phyloP scores from a whole-genome alignment of 1,284 basidiomycete genomes.

The Marasmius sp. region DNA sequence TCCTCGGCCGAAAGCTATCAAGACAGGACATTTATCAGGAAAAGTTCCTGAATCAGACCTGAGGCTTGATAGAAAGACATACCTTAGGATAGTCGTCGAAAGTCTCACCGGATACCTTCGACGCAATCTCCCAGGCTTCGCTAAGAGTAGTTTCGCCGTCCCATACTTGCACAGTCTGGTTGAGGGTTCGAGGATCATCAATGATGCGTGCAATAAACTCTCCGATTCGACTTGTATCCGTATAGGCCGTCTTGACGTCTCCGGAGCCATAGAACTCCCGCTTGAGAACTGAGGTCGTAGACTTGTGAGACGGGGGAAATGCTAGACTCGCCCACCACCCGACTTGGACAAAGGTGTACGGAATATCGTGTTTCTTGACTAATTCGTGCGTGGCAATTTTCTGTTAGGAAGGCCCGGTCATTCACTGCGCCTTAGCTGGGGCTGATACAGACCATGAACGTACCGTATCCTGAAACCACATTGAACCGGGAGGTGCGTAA shows the following conservation, averaged over 20 bases:
- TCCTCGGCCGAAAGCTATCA: neutral
- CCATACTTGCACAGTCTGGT: neutral
- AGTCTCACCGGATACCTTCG: conserved; percentile 3
- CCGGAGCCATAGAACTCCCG: neutral
- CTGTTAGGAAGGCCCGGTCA: neutral
- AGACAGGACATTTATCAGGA: neutral
- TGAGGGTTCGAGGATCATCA: conserved; percentile 4
- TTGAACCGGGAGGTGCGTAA: neutral
- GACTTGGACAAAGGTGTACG: neutral
- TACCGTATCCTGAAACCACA: neutral
- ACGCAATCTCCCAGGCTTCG: conserved; percentile 1
- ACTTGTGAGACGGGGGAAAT: neutral
- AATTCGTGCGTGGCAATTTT: neutral
- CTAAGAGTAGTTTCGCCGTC: conserved; percentile 4
- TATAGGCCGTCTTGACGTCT: neutral
- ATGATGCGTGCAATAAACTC: conserved; percentile 1
- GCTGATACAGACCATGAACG: neutral
- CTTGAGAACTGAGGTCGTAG: neutral
- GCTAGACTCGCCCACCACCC: neutral
- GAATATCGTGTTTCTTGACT: neutral
- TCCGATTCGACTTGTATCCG: neutral
- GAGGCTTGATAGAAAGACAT: neutral
- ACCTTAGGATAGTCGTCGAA: conserved; percentile 3
- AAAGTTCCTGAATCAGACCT: neutral
- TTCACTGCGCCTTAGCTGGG: neutral